Conservation (phyloP, 2,329 filamentous ascomycete species). For the Exophiala oligosperma region DNA sequence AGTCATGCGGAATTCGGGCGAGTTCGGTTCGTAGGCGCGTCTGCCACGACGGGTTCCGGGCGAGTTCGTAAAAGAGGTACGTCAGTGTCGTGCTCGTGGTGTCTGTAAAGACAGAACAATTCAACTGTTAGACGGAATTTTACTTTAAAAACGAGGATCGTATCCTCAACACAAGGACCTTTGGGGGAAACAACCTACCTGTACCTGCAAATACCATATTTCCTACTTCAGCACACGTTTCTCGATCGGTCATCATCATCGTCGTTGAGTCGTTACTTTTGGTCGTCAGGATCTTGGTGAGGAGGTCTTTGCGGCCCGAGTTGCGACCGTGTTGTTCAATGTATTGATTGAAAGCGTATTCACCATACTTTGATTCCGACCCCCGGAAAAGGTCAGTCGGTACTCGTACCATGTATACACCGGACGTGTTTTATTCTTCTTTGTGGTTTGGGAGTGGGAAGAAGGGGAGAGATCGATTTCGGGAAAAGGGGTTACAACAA, state of each 20-base stretch:
- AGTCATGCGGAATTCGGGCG: not conserved
- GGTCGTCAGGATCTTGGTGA: too few relatives aligned
- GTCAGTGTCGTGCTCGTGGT: slow-evolving; percentile 40
- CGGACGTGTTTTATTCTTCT: too few relatives aligned
- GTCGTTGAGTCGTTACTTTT: too few relatives aligned
- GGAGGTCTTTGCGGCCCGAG: too few relatives aligned
- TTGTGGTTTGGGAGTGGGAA: too few relatives aligned
- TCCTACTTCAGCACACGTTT: slow-evolving; percentile 11
- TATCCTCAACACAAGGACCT: not conserved
- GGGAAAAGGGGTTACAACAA: not conserved
- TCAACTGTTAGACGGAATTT: too few relatives aligned
- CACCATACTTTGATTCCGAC: slow-evolving; percentile 5
- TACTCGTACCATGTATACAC: too few relatives aligned
- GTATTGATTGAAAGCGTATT: too few relatives aligned
- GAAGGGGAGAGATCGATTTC: too few relatives aligned
- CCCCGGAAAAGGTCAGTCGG: slow-evolving; percentile 7
- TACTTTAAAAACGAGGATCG: too few relatives aligned
- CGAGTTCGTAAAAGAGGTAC: slow-evolving; percentile 30
- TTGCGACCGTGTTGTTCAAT: too few relatives aligned
- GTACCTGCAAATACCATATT: slow-evolving; percentile 19
- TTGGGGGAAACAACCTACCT: slow-evolving; percentile 2
- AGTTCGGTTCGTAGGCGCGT: slow-evolving; percentile 26
- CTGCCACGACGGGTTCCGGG: slow-evolving; percentile 28
- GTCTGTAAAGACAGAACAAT: slow-evolving; percentile 27
- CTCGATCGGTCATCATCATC: slow-evolving; percentile 3